Evolutionary conservation across 1,284 basidiomycete genomes (phyloP), one percentile per base, ranked within the genome.

Genomic region (Earliella scabrosa): DNA sequence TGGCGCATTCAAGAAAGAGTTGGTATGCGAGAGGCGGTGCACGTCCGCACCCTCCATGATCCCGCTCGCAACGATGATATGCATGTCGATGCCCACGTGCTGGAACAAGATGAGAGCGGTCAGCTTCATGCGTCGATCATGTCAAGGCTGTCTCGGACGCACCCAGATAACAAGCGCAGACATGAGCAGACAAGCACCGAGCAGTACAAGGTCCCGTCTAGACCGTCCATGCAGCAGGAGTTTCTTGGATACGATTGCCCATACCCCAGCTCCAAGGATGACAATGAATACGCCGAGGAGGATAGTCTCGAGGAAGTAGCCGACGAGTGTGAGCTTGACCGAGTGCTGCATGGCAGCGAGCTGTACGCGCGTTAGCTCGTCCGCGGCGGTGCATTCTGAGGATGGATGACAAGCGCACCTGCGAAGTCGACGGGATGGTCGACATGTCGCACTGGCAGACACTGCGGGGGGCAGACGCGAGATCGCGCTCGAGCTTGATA

Each of bases 261-360:
- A 57, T 29, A 52, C 47, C 8, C 54, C 44, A 29, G 54, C 36
- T 14, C 26, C 50, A 35, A 39, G 54, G 7, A 52, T 44, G 39
- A 60, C 49, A 26, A 47, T 23, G 48, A 57, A 54, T 24, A 38
- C 52, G 13, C 59, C 59, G 32, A 27, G 56, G 14, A 60, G 45
- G 8, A 60, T 24, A 9, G 58, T 53, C 45, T 60, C 58, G 27
- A 60, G 45, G 23, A 60, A 56, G 31, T 56, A 44, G n/a, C 27
- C 50, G 4, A 24, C 21, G 21, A 52, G 32, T 14, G 43, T 24
- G 27, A 45, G 14, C 8, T 7, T 6, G 3, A 45, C 16, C 14
- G 43, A 27, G 6, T 16, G 18, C 24, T 20, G 43, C 43, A 29
- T 29, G 26, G 26, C 6, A 11, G 20, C 23, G 3, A 41, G 39